Conservation (phyloP, 805 yeast species). For the Candida wancherniae region DNA sequence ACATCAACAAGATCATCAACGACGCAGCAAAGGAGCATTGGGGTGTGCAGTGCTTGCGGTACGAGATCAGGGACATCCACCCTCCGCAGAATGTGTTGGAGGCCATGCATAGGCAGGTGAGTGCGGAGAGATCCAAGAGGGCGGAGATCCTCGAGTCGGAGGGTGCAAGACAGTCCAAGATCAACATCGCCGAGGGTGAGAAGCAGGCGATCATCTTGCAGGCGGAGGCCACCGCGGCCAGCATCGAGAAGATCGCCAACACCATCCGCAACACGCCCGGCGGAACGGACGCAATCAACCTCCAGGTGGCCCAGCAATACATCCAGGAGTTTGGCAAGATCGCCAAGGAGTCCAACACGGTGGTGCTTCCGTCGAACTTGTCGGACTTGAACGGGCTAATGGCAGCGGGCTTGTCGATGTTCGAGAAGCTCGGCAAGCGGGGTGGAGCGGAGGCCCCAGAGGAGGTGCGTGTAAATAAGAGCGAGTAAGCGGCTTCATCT, state of each 20-base stretch:
- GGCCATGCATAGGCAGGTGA: slow-evolving; percentile 88
- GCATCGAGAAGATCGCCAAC: slow-evolving; percentile 57
- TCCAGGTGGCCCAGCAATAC: slow-evolving; percentile 80
- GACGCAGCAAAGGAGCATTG: slow-evolving; percentile 76
- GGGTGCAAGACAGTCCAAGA: slow-evolving; percentile 55
- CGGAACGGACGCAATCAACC: slow-evolving; percentile 69
- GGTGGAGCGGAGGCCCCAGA: too few relatives aligned
- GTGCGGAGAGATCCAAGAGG: slow-evolving; percentile 78
- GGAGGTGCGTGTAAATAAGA: too few relatives aligned
- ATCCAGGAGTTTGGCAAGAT: slow-evolving; percentile 76
- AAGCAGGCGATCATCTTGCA: slow-evolving; percentile 61
- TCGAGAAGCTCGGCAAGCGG: too few relatives aligned
- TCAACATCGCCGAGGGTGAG: slow-evolving; percentile 70
- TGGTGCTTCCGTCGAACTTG: slow-evolving; percentile 71
- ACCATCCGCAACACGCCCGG: slow-evolving; percentile 67
- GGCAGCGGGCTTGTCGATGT: slow-evolving; percentile 73
- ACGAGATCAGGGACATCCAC: slow-evolving; percentile 83
- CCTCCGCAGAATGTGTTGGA: slow-evolving; percentile 82
- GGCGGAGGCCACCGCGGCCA: slow-evolving; percentile 71
- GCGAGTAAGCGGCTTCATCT: too few relatives aligned
- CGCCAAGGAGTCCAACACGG: slow-evolving; percentile 77
- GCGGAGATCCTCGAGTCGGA: slow-evolving; percentile 72
- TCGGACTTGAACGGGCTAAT: slow-evolving; percentile 71
- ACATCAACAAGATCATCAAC: slow-evolving; percentile 73
- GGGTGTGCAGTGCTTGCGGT: slow-evolving; percentile 81